phyloP scores from a whole-genome alignment of 2,329 filamentous ascomycete genomes.

The Cercospora citrullina region DNA sequence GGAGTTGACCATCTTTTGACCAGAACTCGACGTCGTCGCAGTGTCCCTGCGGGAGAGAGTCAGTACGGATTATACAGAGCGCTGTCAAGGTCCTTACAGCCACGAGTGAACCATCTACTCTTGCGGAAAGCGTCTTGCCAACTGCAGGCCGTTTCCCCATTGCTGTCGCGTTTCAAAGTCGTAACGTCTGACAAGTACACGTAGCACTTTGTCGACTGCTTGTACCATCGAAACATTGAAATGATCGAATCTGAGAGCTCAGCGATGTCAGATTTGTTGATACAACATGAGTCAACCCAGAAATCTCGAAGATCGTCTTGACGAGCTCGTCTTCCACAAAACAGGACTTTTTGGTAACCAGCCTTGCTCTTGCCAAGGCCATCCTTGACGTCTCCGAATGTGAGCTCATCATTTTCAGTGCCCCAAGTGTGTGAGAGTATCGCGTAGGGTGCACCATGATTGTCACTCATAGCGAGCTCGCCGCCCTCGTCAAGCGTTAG shows the following conservation, averaged over 20 bases:
- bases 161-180: neutral
- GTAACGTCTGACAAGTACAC: slow-evolving; percentile 6
- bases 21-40: too few relatives aligned
- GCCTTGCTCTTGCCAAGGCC: neutral
- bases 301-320: neutral
- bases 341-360: neutral
- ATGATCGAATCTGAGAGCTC: neutral
- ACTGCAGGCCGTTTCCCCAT: neutral
- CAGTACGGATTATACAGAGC: too few relatives aligned
- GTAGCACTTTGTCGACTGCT: neutral
- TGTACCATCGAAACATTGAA: slow-evolving; percentile 6
- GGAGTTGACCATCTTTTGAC: neutral
- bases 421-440: slow-evolving; percentile 14
- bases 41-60: too few relatives aligned
- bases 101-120: slow-evolving; percentile 10
- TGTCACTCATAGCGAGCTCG: too few relatives aligned
- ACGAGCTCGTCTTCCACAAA: neutral
- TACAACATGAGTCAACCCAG: slow-evolving; percentile 13
- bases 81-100: too few relatives aligned
- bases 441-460: too few relatives aligned
- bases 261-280: neutral
- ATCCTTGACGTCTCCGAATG: neutral
- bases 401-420: slow-evolving; percentile 3
- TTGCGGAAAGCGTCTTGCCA: neutral
- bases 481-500: neutral